These are phyloP conservation scores for Plasmodium adleri DNA, from an alignment of 169 alveolate species.

Conservation along the genomic window DNA sequence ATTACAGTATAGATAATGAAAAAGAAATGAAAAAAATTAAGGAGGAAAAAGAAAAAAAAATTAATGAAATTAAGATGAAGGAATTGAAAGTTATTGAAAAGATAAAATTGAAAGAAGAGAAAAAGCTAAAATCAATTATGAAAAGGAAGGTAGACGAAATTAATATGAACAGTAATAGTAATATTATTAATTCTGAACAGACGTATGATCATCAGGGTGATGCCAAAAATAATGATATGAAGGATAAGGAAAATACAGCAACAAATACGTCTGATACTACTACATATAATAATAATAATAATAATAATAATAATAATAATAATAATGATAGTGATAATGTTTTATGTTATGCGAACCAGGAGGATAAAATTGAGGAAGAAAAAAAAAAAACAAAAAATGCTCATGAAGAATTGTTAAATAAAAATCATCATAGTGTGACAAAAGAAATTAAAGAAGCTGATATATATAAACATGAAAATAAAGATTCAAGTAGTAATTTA, in stretches of 20 bases:
- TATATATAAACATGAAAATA: neutral
- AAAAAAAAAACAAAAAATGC: neutral
- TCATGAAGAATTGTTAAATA: neutral
- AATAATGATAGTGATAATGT: neutral
- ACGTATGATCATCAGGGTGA: neutral
- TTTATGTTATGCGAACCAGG: neutral
- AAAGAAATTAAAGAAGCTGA: no score
- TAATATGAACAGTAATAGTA: neutral
- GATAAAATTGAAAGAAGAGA: constrained; percentile 68
- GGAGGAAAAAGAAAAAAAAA: constrained; percentile 38
- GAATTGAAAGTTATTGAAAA: constrained; percentile 62
- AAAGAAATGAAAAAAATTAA: constrained; percentile 28
- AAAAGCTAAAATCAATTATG: constrained; percentile 39
- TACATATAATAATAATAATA: neutral
- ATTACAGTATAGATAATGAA: constrained; percentile 14
- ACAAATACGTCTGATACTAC: no score
- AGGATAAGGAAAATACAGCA: neutral
- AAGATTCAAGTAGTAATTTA: no score
- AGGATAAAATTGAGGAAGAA: neutral
- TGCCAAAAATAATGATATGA: neutral
- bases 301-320: neutral
- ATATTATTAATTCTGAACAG: neutral
- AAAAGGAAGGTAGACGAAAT: constrained; percentile 16
- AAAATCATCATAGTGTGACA: neutral
- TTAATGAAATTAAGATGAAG: constrained; percentile 58